Percentiles rank a stretch among this genome's conserved stretches.
phyloP scores from a whole-genome alignment of 2,329 filamentous ascomycete species.

The Xylaria sp. region DNA sequence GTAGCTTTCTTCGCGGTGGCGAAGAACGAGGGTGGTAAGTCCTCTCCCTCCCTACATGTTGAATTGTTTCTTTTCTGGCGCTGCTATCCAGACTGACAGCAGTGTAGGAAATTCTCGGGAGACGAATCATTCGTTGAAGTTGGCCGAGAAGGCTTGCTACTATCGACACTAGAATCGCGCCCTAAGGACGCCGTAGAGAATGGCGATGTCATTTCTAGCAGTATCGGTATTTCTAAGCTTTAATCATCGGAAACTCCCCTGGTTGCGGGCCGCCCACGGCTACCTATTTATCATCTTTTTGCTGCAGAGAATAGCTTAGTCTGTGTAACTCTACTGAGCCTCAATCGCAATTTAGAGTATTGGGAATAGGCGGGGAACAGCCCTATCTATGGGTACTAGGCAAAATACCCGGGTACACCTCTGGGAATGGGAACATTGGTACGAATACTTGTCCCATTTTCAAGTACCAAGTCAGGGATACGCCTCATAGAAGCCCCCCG shows the following conservation, averaged over 20 bases:
- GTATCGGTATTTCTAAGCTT: constrained; percentile 31
- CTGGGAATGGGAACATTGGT: no score
- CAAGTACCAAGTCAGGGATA: background rate
- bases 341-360: background rate
- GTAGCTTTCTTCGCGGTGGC: constrained; percentile 80
- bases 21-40: constrained; percentile 89
- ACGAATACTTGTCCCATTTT: background rate
- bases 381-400: background rate
- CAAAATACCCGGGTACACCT: background rate
- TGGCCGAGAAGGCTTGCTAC: constrained; percentile 41
- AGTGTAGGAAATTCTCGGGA: constrained; percentile 53
- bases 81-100: constrained; percentile 34
- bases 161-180: constrained; percentile 40
- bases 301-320: constrained; percentile 9
- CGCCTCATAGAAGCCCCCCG: background rate
- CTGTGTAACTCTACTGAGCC: constrained; percentile 20
- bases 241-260: constrained; percentile 23
- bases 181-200: constrained; percentile 41
- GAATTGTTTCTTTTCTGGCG: constrained; percentile 24
- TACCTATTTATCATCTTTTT: constrained; percentile 1
- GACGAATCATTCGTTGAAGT: constrained; percentile 54
- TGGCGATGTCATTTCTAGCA: background rate
- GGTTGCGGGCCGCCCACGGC: background rate
- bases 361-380: background rate
- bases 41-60: background rate